Evolutionary conservation across 164 flowering plant genomes (phyloP), one percentile per base, ranked within the genome.

Genomic region (Magnolia changhungtana): DNA sequence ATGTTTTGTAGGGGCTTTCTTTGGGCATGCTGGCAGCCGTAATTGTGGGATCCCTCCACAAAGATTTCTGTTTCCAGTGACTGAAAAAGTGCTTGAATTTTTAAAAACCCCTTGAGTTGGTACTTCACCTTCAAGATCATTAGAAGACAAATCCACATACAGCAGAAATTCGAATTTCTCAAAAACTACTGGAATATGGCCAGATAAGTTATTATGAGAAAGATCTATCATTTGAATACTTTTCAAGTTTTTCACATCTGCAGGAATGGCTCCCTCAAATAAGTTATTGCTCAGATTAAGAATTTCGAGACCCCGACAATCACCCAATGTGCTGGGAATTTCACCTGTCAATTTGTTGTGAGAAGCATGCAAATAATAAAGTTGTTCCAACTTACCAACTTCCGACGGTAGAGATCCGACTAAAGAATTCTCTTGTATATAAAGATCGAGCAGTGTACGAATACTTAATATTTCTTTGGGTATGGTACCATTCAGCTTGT

Each of bases 391-490:
- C 0, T 76, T 64, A 0, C 86, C 86, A 0, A 86, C 75, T 37
- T 78, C 82, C 0, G n/a, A 6, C 7, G 89, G 86, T 7, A 88
- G 65, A 27, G 71, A 3, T 1, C 89, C 91, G 2, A 67, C 63
- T 1, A 88, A 71, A 0, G 27, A 37, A 67, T 88, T 88, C 0
- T 50, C 10, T 7, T 84, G 67, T 2, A 86, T 13, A 21, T 72
- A 20, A 52, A 90, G 71, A 1, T 81, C 9, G 2, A 13, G 14
- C 7, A 51, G 1, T 5, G 10, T 37, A 0, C 82, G 63, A 1
- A 87, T 75, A n/a, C 21, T 75, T 21, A 84, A 50, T 27, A 86
- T 63, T 61, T 86, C 87, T 21, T 21, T 67, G 0, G 92, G 92
- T 2, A 76, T 69, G 11, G 66, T 19, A 10, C 78, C 78, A 31